Base-by-base conservation (phyloP, 768 basidiomycete genomes). In the Suillus plorans region DNA sequence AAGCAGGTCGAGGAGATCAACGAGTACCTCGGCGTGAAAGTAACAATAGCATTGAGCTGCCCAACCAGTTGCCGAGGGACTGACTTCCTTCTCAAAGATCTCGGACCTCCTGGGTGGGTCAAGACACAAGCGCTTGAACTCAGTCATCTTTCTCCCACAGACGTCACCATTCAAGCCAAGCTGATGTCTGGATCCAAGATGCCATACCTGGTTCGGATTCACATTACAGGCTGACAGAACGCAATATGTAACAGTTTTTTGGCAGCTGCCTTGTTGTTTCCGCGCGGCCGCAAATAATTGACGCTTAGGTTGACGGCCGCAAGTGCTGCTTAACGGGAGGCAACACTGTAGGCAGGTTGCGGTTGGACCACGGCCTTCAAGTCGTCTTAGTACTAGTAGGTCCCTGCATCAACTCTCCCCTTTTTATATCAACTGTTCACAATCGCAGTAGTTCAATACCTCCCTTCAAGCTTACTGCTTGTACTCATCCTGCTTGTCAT, bases 1-100 rank as follows among this genome's bases (percentile, higher is more conserved):
- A 91, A 93, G 68, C 95, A 96, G 77, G 97, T 99, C 67, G 97
- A 99, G 80, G 97, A 99, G 80, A 92, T 99, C 80, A 98, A 97
- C 95, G 95, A 90, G 86, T 94, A n/a, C 97, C 97, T 37, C 97
- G 99, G 74, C 88, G 96, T 36, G 97, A 97, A 41, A 94, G 91
- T 73, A 98, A 98, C 77, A 96, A 94, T 75, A 89, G 86, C 52
- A 89, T 99, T 47, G 97, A 99, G 78, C 82, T 99, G 47, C 97
- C 97, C n/a, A 77, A 84, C 45, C 89, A 94, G 71, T 81, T 99
- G 49, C 97, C 97, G 9, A 92, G 92, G 75, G 96, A 98, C 71
- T n/a, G 95, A 98, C 73, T 94, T 92, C 83, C 78, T 99, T 61
- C 82, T 99, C 64, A 95, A 96, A 74, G 97, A 98, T 71, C 83